Evolutionary conservation across 2,329 filamentous ascomycete species (phyloP).

Genomic region (Colletotrichum spaethianum): DNA sequence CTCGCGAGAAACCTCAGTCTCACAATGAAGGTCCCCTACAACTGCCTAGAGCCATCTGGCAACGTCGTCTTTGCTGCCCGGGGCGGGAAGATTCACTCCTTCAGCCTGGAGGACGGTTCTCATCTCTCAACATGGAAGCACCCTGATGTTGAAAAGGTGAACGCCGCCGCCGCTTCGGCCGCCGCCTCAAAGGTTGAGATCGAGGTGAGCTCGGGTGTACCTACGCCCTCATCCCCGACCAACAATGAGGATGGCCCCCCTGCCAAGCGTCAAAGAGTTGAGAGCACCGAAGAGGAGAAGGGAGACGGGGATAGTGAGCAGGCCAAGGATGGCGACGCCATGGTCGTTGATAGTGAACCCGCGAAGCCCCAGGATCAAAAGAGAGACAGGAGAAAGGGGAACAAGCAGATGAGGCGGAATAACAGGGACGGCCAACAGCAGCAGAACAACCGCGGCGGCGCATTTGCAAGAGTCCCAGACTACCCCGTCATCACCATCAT

Average conservation of each 20-base stretch:
- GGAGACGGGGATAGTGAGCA: slow-evolving; percentile 45
- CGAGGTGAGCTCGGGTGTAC: slow-evolving; percentile 45
- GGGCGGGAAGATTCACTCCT: slow-evolving; percentile 79
- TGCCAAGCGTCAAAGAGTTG: slow-evolving; percentile 59
- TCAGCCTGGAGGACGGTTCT: slow-evolving; percentile 70
- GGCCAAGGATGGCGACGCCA: slow-evolving; percentile 42
- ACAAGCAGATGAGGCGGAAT: slow-evolving; percentile 42
- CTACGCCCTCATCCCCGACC: slow-evolving; percentile 19
- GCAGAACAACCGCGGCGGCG: slow-evolving; percentile 49
- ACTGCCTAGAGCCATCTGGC: slow-evolving; percentile 69
- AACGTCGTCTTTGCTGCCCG: slow-evolving; percentile 80
- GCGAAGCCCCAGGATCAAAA: slow-evolving; percentile 46
- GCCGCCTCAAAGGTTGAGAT: slow-evolving; percentile 47
- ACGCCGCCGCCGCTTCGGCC: slow-evolving; percentile 43
- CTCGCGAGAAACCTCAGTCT: neutral
- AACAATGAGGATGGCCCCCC: slow-evolving; percentile 52
- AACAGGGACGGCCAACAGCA: slow-evolving; percentile 50
- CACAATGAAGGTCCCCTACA: slow-evolving; percentile 73
- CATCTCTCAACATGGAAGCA: slow-evolving; percentile 75
- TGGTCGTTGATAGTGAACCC: slow-evolving; percentile 43
- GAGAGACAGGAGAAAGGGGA: slow-evolving; percentile 45
- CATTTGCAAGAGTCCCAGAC: slow-evolving; percentile 58
- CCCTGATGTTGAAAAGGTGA: slow-evolving; percentile 55
- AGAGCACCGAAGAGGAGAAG: slow-evolving; percentile 51
- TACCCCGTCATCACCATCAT: slow-evolving; percentile 79